Base-by-base conservation (phyloP, 1,284 basidiomycete genomes). In the Boletus mariae region DNA sequence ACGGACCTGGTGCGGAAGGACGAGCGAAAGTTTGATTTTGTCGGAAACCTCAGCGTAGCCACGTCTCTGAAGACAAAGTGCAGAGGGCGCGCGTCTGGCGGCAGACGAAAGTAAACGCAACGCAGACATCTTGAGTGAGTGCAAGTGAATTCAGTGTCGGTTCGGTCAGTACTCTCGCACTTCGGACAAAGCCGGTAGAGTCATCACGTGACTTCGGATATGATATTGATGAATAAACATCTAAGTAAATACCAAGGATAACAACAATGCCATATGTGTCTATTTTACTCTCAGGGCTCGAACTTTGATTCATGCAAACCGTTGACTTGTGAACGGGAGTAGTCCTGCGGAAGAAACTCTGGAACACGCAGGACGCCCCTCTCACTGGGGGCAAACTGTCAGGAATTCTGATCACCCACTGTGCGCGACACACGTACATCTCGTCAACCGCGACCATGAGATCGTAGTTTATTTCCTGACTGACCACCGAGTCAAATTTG, bases 381-480 rank as follows among this genome's bases (percentile, higher is more conserved):
- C 66, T 92, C 89, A 57, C 89, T 91, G 57, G 4, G 57, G 47
- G 47, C 20, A 10, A 51, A 11, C 8, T 31, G 45, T 67, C 50
- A 68, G 57, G 4, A 53, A 57, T 29, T 17, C 5, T n/a, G 31
- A 15, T 2, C 10, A 23, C 25, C 26, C n/a, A 20, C 12, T 28
- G 34, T 25, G 40, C 6, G 20, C 6, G 26, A 55, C 42, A 48
- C 15, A 73, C 91, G 69, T 66, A 94, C 90, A 99, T 90, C 66
- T 92, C 85, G 69, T 99, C 95, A n/a, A 98, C 75, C 7, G 92
- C 90, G 48, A 86, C 80, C 69, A 98, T 80, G 40, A 99, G 80
- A 71, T 99, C 97, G 68, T 95, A 97, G 67, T 96, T 98, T 68
- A 99, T 93, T 72, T 91, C 85, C 65, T 93, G 83, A 47, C 78